Evolutionary conservation across 441 rosid species (phyloP).

Genomic region (Gossypium gossypioides): DNA sequence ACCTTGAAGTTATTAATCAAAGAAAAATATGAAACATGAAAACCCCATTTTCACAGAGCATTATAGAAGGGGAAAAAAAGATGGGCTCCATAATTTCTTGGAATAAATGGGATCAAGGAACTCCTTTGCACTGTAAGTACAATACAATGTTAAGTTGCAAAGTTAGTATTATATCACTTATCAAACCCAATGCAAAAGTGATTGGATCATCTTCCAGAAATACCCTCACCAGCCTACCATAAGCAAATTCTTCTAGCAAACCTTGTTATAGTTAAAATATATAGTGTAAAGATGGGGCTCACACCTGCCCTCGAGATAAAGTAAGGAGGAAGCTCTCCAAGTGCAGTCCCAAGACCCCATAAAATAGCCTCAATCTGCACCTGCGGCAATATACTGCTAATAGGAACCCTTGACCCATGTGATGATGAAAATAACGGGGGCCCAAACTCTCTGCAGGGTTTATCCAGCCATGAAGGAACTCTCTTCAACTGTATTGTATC

Average conservation of each 20-base stretch:
- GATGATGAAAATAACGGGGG: conserved; percentile 51
- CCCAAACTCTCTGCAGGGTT: conserved; percentile 79
- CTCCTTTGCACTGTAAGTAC: background rate
- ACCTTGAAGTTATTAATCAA: background rate
- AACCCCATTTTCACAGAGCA: background rate
- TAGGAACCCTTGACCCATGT: conserved; percentile 65
- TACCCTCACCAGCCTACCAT: background rate
- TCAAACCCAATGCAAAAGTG: background rate
- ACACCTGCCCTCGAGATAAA: conserved; percentile 91
- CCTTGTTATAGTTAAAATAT: background rate
- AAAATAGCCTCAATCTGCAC: conserved; percentile 76
- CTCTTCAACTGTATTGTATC: conserved; percentile 88
- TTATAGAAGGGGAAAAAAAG: background rate
- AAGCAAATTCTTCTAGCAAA: background rate
- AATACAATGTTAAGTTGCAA: background rate
- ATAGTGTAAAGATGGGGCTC: background rate
- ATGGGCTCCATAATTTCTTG: background rate
- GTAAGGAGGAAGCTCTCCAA: conserved; percentile 56
- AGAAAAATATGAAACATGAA: background rate
- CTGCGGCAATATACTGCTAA: conserved; percentile 71
- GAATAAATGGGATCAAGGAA: background rate
- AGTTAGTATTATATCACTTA: background rate
- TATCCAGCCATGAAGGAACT: conserved; percentile 84
- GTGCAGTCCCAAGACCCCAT: conserved; percentile 80
- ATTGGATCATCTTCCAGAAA: background rate